Conservation (phyloP, 306 rosid species). For the Lithocarpus polystachyus region DNA sequence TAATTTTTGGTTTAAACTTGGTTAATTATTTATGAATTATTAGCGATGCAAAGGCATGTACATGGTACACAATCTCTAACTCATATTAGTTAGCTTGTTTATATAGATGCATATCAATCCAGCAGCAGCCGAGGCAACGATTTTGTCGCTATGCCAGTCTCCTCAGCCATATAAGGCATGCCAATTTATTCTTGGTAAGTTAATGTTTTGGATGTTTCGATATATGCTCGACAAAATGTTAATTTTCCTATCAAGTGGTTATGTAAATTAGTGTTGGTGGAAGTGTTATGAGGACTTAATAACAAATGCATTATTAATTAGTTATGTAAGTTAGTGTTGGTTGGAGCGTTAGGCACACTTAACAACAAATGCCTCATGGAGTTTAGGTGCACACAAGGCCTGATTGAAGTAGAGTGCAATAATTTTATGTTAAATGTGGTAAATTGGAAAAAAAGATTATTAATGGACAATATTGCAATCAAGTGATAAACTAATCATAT, state of each 20-base stretch:
- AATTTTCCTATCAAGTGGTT: not conserved
- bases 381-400: too few species aligned
- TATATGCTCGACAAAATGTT: slow-evolving; percentile 1
- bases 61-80: not conserved
- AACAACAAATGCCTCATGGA: too few species aligned
- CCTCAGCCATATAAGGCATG: slow-evolving; percentile 86
- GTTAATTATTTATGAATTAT: not conserved
- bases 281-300: too few species aligned
- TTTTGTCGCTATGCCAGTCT: slow-evolving; percentile 64
- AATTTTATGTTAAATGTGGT: too few species aligned
- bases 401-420: too few species aligned
- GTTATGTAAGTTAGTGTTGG: too few species aligned
- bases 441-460: too few species aligned
- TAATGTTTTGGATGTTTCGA: not conserved
- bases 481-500: too few species aligned
- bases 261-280: not conserved
- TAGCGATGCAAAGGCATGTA: not conserved
- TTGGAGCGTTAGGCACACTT: too few species aligned
- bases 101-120: slow-evolving; percentile 86
- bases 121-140: slow-evolving; percentile 70
- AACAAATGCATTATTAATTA: too few species aligned
- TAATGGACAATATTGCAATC: too few species aligned
- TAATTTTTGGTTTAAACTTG: too few species aligned
- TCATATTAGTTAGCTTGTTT: slow-evolving; percentile 18
- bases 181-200: slow-evolving; percentile 86